Evolutionary conservation across 495 filamentous ascomycete genomes (phyloP).

Genomic region (Penicillium paxilli): DNA sequence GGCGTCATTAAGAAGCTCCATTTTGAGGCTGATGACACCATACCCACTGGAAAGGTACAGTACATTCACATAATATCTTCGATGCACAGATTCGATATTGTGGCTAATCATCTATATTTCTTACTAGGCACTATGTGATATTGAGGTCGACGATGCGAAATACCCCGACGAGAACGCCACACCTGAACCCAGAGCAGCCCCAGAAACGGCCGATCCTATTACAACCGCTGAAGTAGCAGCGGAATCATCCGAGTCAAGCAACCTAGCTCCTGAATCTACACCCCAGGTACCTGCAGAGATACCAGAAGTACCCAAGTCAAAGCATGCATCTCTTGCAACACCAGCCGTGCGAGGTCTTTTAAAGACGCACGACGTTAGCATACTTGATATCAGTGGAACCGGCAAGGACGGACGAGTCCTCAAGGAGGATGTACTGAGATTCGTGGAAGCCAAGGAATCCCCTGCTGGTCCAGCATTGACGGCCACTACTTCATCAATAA

Average conservation of each 20-base stretch:
- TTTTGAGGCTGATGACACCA: constrained; percentile 94
- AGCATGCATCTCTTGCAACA: constrained; percentile 74
- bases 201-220: constrained; percentile 24
- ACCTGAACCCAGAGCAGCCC: constrained; percentile 27
- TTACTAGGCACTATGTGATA: constrained; percentile 51
- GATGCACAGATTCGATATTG: background rate
- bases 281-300: background rate
- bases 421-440: constrained; percentile 91
- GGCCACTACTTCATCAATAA: constrained; percentile 8
- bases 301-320: constrained; percentile 33
- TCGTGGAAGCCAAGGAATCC: constrained; percentile 42
- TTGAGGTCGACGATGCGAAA: constrained; percentile 59
- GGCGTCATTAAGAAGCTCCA: constrained; percentile 95
- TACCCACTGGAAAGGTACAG: constrained; percentile 76
- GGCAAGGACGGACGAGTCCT: constrained; percentile 89
- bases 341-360: constrained; percentile 89
- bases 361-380: constrained; percentile 73
- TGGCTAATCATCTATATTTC: constrained; percentile 8
- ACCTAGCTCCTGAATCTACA: background rate
- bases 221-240: constrained; percentile 16
- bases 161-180: constrained; percentile 55
- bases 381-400: constrained; percentile 75
- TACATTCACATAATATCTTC: background rate
- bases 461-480: background rate
- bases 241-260: constrained; percentile 14